Percentiles rank a stretch among this genome's conserved stretches.
phyloP scores from a whole-genome alignment of 768 basidiomycete genomes.

The Termitomyces sp. region DNA sequence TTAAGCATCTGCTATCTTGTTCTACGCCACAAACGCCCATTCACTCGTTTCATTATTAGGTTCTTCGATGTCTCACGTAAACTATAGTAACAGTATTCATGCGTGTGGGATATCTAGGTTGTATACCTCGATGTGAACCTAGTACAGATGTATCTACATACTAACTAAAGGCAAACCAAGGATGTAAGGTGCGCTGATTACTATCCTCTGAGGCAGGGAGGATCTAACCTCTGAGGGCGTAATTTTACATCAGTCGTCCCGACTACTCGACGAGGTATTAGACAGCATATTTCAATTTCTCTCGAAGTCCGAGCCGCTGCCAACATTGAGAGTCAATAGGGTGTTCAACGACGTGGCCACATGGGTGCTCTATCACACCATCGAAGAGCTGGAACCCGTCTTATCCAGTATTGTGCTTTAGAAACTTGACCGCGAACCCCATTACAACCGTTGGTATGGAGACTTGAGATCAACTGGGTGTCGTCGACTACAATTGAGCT shows the following conservation, averaged over 20 bases:
- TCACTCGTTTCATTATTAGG: background rate
- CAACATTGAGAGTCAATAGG: constrained; percentile 21
- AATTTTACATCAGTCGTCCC: constrained; percentile 2
- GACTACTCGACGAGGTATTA: constrained; percentile 24
- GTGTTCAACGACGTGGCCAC: constrained; percentile 24
- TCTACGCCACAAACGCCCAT: background rate
- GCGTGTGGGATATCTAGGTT: background rate
- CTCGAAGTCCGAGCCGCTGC: constrained; percentile 15
- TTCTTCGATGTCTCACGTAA: background rate
- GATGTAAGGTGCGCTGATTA: constrained; percentile 7
- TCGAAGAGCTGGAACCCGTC: constrained; percentile 28
- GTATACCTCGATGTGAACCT: background rate
- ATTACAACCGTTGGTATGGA: constrained; percentile 39
- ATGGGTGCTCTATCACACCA: constrained; percentile 28
- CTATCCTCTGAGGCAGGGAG: background rate
- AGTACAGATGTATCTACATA: background rate
- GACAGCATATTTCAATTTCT: constrained; percentile 25
- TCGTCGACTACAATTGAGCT: constrained; percentile 18
- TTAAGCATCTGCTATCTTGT: background rate
- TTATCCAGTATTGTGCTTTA: constrained; percentile 34
- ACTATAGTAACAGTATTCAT: too few species aligned
- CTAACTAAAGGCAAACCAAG: background rate
- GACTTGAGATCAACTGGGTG: constrained; percentile 42
- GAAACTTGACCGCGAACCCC: constrained; percentile 33
- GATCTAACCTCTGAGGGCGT: background rate